These are phyloP conservation scores for Geranium incanum DNA, from an alignment of 441 rosid species.

Conservation along the genomic window DNA sequence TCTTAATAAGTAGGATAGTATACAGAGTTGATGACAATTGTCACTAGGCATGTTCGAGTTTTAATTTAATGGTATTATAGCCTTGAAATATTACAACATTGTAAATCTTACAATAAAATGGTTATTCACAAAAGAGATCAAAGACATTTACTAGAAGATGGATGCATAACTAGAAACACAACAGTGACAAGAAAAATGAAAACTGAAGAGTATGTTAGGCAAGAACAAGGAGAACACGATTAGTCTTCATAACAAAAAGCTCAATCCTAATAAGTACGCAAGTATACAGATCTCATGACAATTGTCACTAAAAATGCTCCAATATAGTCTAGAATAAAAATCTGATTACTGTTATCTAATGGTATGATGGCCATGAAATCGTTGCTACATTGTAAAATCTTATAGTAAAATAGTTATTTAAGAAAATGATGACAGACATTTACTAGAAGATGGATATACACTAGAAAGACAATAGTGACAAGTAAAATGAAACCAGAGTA, in stretches of 20 bases:
- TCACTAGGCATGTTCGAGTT: background rate
- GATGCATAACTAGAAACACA: background rate
- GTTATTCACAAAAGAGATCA: constrained; percentile 8
- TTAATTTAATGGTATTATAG: background rate
- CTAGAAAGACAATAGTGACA: background rate
- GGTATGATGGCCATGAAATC: constrained; percentile 1
- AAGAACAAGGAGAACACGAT: background rate
- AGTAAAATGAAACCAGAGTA: background rate
- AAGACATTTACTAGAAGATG: background rate
- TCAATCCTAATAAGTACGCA: background rate
- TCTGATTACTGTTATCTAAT: background rate
- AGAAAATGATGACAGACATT: constrained; percentile 3
- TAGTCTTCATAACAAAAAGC: background rate
- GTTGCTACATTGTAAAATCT: constrained; percentile 7
- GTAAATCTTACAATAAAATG: background rate
- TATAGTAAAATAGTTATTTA: background rate
- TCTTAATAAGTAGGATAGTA: background rate
- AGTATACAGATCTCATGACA: background rate
- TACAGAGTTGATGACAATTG: background rate
- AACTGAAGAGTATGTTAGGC: background rate
- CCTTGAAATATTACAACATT: constrained; percentile 6
- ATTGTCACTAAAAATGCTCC: background rate
- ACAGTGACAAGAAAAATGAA: constrained; percentile 6
- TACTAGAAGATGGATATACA: background rate
- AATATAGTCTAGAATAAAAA: background rate